Base-by-base conservation (phyloP, 1,284 basidiomycete species). In the Cryptococcus hybrid region DNA sequence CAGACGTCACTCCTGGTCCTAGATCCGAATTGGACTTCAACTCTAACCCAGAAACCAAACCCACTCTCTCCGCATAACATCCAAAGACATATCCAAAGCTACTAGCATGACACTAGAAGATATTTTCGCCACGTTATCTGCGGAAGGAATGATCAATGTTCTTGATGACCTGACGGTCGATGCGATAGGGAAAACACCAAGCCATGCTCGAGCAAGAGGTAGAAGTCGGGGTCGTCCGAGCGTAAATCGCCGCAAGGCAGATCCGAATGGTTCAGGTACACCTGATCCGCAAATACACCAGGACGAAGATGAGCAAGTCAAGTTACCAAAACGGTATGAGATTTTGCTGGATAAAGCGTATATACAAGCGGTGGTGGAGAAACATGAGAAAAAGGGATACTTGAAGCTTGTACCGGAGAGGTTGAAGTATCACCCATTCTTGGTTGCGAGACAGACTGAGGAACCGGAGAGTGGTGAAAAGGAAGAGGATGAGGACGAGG, bases 91-190 rank as follows among this genome's bases (percentile, higher is more conserved):
- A 71, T 88, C 89, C 71, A 76, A 80, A 13, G 87, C 85, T 3
- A 99, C 95, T 0, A 88, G 89, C 1, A 93, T 99, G 88, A 97
- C 90, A 3, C 75, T 87, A 42, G 91, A 95, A 74, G 95, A 99
- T 70, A 84, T 93, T 55, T 88, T 86, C 74, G 82, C 83, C 60
- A 89, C 88, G 3, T 84, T 99, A n/a, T 77, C 79, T 3, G 86
- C 89, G 51, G 86, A 88, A 65, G 82, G 84, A 64, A 89, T 95
- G 86, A 89, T 98, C 64, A 81, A 80, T 24, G 81, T 79, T 37
- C 65, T 71, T 44, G 68, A 73, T 46, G 56, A 63, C 2, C 62
- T 57, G 8, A 55, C 63, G 40, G 63, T 66, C 54, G 59, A 65
- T 15, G 60, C 64, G 8, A 42, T 42, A 11, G n/a, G 11, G n/a